Evolutionary conservation across 352 stramenopile species (phyloP).

Genomic region (Globisporangium acanthophoron): DNA sequence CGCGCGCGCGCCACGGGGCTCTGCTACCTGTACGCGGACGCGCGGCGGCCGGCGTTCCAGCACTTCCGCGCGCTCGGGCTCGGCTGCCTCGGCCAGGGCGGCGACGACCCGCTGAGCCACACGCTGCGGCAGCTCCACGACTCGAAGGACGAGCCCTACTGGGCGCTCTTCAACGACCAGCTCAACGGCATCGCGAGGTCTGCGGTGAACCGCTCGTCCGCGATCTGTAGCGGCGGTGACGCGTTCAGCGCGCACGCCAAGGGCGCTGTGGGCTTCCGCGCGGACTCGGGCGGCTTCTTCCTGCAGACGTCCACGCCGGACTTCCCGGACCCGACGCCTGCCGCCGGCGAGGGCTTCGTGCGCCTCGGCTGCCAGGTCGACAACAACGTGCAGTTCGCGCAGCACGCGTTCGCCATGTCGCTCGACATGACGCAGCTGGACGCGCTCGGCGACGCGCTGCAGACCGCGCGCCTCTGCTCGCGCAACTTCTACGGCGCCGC

Average conservation of each 20-base stretch:
- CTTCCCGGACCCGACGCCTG: conserved; percentile 56
- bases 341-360: conserved; percentile 35
- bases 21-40: conserved; percentile 79
- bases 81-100: conserved; percentile 73
- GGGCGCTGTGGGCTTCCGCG: conserved; percentile 51
- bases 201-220: conserved; percentile 11
- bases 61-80: conserved; percentile 69
- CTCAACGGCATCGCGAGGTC: conserved; percentile 53
- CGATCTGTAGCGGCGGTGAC: conserved; percentile 40
- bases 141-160: conserved; percentile 27
- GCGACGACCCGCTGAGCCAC: conserved; percentile 66
- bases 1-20: conserved; percentile 42
- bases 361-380: conserved; percentile 62
- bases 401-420: conserved; percentile 68
- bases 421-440: conserved; percentile 33
- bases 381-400: conserved; percentile 76
- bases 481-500: conserved; percentile 50
- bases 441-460: conserved; percentile 37
- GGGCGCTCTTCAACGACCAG: conserved; percentile 79
- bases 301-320: conserved; percentile 76
- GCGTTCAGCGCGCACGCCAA: conserved; percentile 74
- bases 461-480: conserved; percentile 62
- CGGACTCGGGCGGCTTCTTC: conserved; percentile 44
- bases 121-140: conserved; percentile 49
- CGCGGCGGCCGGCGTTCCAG: conserved; percentile 33